Evolutionary conservation across 2,329 filamentous ascomycete species (phyloP), one percentile per base, ranked within the genome.

Genomic region (Pseudogymnoascus sp.): DNA sequence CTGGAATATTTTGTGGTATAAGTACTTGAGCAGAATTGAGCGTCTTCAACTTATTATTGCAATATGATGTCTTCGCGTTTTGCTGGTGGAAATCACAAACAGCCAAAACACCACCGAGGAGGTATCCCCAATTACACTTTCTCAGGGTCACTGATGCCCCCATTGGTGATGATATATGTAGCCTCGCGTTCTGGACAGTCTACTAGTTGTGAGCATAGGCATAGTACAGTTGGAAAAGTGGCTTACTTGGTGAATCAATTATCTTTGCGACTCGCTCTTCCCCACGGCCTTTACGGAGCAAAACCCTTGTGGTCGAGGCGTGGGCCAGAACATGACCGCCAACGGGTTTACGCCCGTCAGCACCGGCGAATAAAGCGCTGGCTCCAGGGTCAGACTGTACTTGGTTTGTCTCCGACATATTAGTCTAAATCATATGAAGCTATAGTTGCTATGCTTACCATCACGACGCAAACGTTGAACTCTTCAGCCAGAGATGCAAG

Each of bases 221-320:
- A 28, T 6, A 48, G 21, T 26, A 48, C 61, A 21, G 41, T 23
- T 5, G 41, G 57, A 59, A 9, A 19, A 26, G 19, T 21, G 57
- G 12, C 71, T 61, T 69, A 86, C 83, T 83, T 61, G 83, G 83
- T 33, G 82, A 86, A 67, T 86, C 83, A 64, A 84, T 79, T 39
- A 87, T 81, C 72, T 88, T 88, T 2, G 85, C 85, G 55, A 88
- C 85, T 61, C 85, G 78, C 70, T 88, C 85, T 62, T 88, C 85
- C 8, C 84, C 84, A 63, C 85, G 78, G 52, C 85, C 85, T 67
- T 88, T 88, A 8, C 85, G 78, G 61, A 88, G 77, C 9, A 88
- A 74, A 60, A 88, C 77, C 60, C 85, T 77, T 37, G 85, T 88
- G 2, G 84, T 80, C 58, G 83, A 86, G 58, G 84, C 84, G 71